Conservation (phyloP, 1,139 yeast species). For the Insectozyma bohioensis region DNA sequence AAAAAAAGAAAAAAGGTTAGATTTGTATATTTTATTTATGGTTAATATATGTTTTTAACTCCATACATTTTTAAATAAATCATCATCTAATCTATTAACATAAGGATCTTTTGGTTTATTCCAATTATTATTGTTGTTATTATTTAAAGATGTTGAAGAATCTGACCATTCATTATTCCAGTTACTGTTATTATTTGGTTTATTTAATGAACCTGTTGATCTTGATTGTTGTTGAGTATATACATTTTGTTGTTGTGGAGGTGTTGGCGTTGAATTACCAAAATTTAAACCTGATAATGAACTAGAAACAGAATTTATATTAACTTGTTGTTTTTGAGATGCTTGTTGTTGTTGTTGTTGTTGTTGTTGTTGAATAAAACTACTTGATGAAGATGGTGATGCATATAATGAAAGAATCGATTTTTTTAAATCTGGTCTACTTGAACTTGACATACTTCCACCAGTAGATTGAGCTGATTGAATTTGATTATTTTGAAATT, state of each 20-base stretch:
- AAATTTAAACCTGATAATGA: constrained; percentile 40
- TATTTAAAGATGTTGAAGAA: constrained; percentile 13
- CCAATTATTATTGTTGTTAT: constrained; percentile 3
- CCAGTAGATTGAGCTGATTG: constrained; percentile 38
- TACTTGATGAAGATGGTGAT: constrained; percentile 52
- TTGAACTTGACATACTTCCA: constrained; percentile 26
- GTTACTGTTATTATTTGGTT: constrained; percentile 1
- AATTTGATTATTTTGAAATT: constrained; percentile 3
- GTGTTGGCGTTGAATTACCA: constrained; percentile 7
- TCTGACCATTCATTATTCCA: constrained; percentile 46
- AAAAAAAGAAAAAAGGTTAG: background rate
- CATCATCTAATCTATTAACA: constrained; percentile 35
- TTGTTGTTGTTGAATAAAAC: constrained; percentile 27
- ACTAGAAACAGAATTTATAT: constrained; percentile 26
- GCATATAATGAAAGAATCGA: constrained; percentile 89
- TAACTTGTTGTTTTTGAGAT: constrained; percentile 4
- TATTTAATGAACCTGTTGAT: constrained; percentile 4
- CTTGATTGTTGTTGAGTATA: too few relatives aligned
- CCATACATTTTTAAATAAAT: constrained; percentile 62
- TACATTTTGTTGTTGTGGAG: constrained; percentile 9
- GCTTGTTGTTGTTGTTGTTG: constrained; percentile 16
- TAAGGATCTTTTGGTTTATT: too few relatives aligned
- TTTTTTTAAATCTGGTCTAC: constrained; percentile 71
- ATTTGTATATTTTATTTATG: constrained; percentile 14
- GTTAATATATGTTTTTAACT: too few relatives aligned